A percentile compares a stretch with the other conserved stretches of the same genome.
These are phyloP conservation scores for Leucogyrophana mollusca DNA, from an alignment of 768 basidiomycete species.

Conservation along the genomic window DNA sequence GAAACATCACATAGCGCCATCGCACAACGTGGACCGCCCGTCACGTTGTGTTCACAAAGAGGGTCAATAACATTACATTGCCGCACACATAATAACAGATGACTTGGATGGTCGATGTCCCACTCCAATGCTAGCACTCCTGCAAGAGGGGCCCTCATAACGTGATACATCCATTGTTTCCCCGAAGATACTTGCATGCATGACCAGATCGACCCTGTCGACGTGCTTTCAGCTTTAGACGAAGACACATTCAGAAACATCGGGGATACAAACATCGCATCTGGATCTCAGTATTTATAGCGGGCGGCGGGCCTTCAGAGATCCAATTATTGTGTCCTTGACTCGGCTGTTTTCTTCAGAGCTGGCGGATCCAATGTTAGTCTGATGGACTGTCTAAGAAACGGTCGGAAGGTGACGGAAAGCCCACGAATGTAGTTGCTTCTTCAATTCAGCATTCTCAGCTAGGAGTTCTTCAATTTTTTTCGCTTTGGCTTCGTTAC, in stretches of 20 bases:
- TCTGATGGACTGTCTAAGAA: too few species aligned
- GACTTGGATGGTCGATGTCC: too few species aligned
- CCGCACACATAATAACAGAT: too few species aligned
- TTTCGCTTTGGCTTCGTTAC: slow-evolving; percentile 31
- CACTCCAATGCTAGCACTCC: neutral
- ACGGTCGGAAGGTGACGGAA: too few species aligned
- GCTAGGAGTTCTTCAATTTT: slow-evolving; percentile 9
- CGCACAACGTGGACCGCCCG: too few species aligned
- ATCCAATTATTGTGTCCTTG: slow-evolving; percentile 10
- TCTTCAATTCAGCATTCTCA: neutral
- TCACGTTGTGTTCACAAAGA: too few species aligned
- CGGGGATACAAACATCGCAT: slow-evolving; percentile 1
- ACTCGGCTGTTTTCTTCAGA: slow-evolving; percentile 6
- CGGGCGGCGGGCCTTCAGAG: slow-evolving; percentile 1
- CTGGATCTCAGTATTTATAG: neutral
- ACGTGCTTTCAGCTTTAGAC: neutral
- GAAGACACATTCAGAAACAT: neutral
- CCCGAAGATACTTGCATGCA: neutral
- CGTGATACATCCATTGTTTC: neutral
- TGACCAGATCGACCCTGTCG: neutral
- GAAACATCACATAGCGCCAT: too few species aligned
- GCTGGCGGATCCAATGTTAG: neutral
- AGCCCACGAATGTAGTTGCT: too few species aligned
- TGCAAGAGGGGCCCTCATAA: neutral
- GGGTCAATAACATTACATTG: too few species aligned